These are phyloP conservation scores for Firmiana major DNA, from an alignment of 345 rosid genomes.

Conservation along the genomic window DNA sequence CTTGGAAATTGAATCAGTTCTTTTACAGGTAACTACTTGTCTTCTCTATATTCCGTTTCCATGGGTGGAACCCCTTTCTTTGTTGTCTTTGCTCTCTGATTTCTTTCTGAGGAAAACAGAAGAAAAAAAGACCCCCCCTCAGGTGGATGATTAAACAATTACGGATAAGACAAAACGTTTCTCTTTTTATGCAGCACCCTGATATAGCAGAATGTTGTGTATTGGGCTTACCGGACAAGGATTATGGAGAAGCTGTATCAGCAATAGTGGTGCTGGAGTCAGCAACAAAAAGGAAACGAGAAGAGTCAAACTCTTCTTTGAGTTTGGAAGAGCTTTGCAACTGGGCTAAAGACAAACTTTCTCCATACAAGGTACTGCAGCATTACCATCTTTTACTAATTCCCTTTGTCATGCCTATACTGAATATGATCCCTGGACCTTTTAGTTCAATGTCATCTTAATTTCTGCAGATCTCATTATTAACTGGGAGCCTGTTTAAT, in stretches of 20 bases:
- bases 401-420: neutral
- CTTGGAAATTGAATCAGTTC: slow-evolving; percentile 84
- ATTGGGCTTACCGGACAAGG: slow-evolving; percentile 83
- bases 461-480: neutral
- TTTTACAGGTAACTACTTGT: slow-evolving; percentile 60
- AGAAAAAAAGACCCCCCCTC: neutral
- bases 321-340: slow-evolving; percentile 69
- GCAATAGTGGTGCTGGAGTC: slow-evolving; percentile 63
- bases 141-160: neutral
- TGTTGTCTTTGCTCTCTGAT: neutral
- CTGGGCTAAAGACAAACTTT: slow-evolving; percentile 94
- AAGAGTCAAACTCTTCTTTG: slow-evolving; percentile 49
- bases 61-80: neutral
- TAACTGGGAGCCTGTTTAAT: neutral
- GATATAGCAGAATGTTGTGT: slow-evolving; percentile 83
- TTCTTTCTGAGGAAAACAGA: neutral
- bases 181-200: slow-evolving; percentile 63
- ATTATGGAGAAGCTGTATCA: slow-evolving; percentile 78
- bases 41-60: neutral
- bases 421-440: neutral
- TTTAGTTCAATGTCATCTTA: neutral
- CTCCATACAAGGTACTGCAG: slow-evolving; percentile 87
- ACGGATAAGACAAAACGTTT: neutral
- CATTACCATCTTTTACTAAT: neutral
- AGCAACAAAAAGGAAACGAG: slow-evolving; percentile 43